Percentiles rank a stretch among this genome's conserved stretches.
phyloP scores from a whole-genome alignment of 345 rosid genomes.

The Clausena lansium region DNA sequence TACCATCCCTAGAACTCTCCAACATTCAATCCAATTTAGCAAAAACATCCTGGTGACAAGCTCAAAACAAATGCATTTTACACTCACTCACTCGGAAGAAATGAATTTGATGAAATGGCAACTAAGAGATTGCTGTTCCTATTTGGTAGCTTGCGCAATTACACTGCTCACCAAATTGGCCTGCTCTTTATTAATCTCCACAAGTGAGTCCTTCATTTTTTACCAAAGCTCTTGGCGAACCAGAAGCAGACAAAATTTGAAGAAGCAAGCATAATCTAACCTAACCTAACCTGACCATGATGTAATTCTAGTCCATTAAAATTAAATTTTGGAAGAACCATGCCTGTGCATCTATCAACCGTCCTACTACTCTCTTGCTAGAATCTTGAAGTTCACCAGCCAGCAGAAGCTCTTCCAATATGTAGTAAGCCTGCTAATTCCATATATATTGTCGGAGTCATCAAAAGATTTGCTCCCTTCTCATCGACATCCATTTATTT shows the following conservation, averaged over 20 bases:
- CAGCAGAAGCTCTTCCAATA: slow-evolving; percentile 57
- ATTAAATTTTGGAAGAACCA: background rate
- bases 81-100: background rate
- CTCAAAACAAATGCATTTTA: background rate
- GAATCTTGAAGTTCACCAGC: slow-evolving; percentile 71
- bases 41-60: background rate
- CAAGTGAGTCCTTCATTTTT: slow-evolving; percentile 54
- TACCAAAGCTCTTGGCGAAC: background rate
- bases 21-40: background rate
- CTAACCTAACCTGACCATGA: too few relatives aligned
- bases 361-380: slow-evolving; percentile 52
- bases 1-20: background rate
- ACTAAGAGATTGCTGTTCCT: slow-evolving; percentile 7
- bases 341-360: slow-evolving; percentile 54
- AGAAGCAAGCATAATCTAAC: background rate
- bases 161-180: slow-evolving; percentile 50
- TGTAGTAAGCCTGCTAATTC: slow-evolving; percentile 44
- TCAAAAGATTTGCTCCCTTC: background rate
- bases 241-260: background rate
- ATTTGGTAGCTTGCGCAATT: slow-evolving; percentile 59
- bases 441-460: background rate
- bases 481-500: background rate
- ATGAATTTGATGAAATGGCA: background rate
- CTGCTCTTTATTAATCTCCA: slow-evolving; percentile 65
- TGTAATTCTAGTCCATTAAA: too few relatives aligned